A percentile compares a stretch with the other conserved stretches of the same genome.
phyloP scores from a whole-genome alignment of 2,329 filamentous ascomycete species.

The Dothideomycetes sp. region DNA sequence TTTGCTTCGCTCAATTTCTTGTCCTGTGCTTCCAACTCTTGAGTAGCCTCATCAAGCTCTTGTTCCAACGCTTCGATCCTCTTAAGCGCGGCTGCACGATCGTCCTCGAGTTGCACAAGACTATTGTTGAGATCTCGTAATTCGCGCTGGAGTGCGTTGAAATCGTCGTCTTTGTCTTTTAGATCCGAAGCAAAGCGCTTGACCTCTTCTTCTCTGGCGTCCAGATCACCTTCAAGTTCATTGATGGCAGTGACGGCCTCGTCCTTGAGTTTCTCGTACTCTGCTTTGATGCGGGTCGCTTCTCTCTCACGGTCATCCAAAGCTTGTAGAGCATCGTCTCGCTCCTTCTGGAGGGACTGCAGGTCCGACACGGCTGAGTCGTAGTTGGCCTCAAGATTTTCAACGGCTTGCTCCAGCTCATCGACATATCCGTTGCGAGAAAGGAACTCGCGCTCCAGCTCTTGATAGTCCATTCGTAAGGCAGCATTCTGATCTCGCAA shows the following conservation, averaged over 20 bases:
- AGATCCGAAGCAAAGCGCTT: conserved; percentile 61
- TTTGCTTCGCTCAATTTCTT: conserved; percentile 74
- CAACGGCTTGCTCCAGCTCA: conserved; percentile 53
- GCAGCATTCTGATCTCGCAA: conserved; percentile 79
- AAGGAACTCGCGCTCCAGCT: conserved; percentile 72
- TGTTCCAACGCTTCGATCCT: conserved; percentile 74
- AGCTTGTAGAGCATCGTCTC: conserved; percentile 72
- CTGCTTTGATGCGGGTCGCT: conserved; percentile 43
- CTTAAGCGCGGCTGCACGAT: conserved; percentile 66
- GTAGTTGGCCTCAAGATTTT: conserved; percentile 68
- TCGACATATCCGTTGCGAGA: conserved; percentile 72
- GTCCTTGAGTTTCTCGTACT: conserved; percentile 39
- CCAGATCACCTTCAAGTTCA: conserved; percentile 31
- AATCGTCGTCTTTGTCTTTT: conserved; percentile 70
- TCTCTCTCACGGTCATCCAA: conserved; percentile 53
- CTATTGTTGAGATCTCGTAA: conserved; percentile 87
- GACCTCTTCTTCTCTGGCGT: conserved; percentile 58
- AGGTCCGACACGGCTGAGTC: conserved; percentile 71
- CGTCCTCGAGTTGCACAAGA: conserved; percentile 78
- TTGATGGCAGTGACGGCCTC: conserved; percentile 51
- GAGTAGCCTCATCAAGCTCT: conserved; percentile 72
- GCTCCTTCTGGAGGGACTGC: conserved; percentile 66
- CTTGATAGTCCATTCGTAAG: conserved; percentile 80
- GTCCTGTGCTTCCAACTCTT: conserved; percentile 78
- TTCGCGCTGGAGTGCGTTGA: conserved; percentile 82